These are phyloP conservation scores for Ascomycota sp. DNA, from an alignment of 2,329 filamentous ascomycete species.

Conservation along the genomic window DNA sequence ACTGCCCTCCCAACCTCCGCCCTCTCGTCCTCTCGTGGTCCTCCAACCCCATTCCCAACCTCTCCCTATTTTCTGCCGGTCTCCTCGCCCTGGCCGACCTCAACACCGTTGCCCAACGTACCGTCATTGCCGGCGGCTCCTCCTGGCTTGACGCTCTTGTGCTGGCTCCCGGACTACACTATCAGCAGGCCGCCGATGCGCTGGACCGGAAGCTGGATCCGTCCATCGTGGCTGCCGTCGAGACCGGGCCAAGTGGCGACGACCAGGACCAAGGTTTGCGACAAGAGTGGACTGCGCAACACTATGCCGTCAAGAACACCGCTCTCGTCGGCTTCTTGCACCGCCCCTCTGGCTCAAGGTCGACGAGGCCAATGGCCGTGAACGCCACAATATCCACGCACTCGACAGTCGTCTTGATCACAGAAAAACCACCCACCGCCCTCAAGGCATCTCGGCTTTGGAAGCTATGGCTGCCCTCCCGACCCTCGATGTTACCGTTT, in stretches of 20 bases:
- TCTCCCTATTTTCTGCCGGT: constrained; percentile 29
- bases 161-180: constrained; percentile 39
- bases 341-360: constrained; percentile 9
- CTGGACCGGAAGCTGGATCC: constrained; percentile 11
- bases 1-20: not conserved
- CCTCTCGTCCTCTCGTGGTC: constrained; percentile 21
- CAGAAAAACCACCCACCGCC: no score
- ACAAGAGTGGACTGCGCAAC: not conserved
- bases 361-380: constrained; percentile 2
- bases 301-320: constrained; percentile 22
- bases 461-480: no score
- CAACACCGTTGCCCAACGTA: constrained; percentile 31
- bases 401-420: no score
- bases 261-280: no score
- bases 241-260: not conserved
- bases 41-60: constrained; percentile 21
- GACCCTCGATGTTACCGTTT: constrained; percentile 10
- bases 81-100: constrained; percentile 39
- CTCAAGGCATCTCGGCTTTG: no score
- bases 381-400: no score
- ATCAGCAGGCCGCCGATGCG: constrained; percentile 33
- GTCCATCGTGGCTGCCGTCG: not conserved
- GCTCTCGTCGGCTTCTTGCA: constrained; percentile 29
- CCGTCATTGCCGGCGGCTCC: constrained; percentile 33
- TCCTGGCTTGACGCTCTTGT: constrained; percentile 35